A percentile compares a stretch with the other conserved stretches of the same genome.
Conservation (phyloP, 768 basidiomycete genomes). For the Psilocybe cubensis region DNA sequence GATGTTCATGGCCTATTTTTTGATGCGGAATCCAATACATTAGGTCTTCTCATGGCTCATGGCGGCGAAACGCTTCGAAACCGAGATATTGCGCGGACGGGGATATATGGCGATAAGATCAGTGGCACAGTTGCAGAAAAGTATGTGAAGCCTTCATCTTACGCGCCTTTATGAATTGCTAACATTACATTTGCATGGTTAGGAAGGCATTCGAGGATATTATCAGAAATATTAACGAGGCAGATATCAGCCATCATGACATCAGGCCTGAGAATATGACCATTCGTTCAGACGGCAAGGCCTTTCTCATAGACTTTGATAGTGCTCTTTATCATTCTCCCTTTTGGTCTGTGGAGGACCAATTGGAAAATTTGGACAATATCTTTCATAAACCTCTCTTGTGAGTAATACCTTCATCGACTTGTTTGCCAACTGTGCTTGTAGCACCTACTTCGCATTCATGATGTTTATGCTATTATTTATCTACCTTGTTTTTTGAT, state of each 20-base stretch:
- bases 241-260: neutral
- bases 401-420: too few relatives aligned
- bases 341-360: too few relatives aligned
- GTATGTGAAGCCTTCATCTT: neutral
- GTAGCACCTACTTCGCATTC: too few relatives aligned
- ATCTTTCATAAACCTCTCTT: too few relatives aligned
- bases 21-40: conserved; percentile 9
- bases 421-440: too few relatives aligned
- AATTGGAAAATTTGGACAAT: too few relatives aligned
- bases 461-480: too few relatives aligned
- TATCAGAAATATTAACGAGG: conserved; percentile 23
- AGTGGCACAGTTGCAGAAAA: neutral
- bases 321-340: too few relatives aligned
- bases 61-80: neutral
- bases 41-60: conserved; percentile 22
- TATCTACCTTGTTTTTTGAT: too few relatives aligned
- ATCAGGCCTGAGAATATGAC: neutral
- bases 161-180: neutral
- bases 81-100: neutral
- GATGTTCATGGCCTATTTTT: conserved; percentile 16
- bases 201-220: conserved; percentile 16
- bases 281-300: neutral
- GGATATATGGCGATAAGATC: neutral
- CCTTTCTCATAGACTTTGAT: conserved; percentile 2
- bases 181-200: neutral